Base-by-base conservation (phyloP, 441 rosid species). In the Adansonia grandidieri region DNA sequence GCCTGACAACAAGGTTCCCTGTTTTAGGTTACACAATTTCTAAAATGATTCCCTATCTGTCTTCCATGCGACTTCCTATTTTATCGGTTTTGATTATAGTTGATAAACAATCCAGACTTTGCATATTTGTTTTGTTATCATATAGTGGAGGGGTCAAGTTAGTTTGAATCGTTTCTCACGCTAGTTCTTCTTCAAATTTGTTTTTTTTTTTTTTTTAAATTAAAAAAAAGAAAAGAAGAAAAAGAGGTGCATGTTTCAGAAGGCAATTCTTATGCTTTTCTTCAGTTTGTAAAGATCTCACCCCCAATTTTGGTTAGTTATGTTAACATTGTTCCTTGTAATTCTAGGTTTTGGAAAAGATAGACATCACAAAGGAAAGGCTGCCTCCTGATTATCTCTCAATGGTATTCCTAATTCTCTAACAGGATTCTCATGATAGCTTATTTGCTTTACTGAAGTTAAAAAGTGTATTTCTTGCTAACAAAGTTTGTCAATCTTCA, bases 341-440 rank as follows among this genome's bases (percentile, higher is more conserved):
- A 51, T 79, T 84, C 28, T 83, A 96, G 99, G 91, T 93, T 78
- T 85, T 97, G 84, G 92, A 92, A 75, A 89, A 84, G 85, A 87
- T 85, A 81, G 88, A 86, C 77, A 79, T 75, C 1, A 53, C 80
- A 0, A 83, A 81, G 68, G 87, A 87, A 79, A 88, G 80, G 81
- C 79, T 92, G 69, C 86, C 93, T 48, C 81, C 85, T 44, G 91
- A 95, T 81, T 87, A 87, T 85, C 93, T 97, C 80, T 88, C 92
- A 56, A 73, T 64, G 95, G 99, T 94, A 87, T 57, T 58, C 68
- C 73, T 20, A 58, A 53, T 57, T 60, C 57, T 42, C 28, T 47
- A 32, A 44, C 40, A 56, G 9, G 68, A 60, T 64, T 4, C 45
- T 45, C 11, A 32, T 67, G 57, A 50, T 57, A 50, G 13, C 48